A percentile compares a stretch with the other conserved stretches of the same genome.
Conservation (phyloP, 176 grass and related monocot genomes). For the Puya raimondii region DNA sequence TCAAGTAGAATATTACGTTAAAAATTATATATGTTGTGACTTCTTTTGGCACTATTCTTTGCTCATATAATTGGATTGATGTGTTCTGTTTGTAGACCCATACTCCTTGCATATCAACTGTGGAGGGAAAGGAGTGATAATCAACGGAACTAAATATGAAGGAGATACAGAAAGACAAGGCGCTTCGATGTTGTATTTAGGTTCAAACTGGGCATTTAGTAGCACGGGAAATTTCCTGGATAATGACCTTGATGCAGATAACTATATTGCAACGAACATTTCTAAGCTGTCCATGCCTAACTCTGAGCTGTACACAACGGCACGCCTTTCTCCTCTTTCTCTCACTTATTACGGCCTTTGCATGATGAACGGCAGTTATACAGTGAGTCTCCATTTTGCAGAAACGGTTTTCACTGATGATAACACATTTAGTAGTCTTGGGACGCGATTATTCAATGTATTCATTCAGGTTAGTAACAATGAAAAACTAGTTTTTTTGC, state of each 20-base stretch:
- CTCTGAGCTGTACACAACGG: slow-evolving; percentile 59
- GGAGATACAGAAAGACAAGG: slow-evolving; percentile 56
- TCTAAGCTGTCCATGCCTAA: slow-evolving; percentile 43
- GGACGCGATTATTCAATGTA: slow-evolving; percentile 86
- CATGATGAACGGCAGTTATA: slow-evolving; percentile 73
- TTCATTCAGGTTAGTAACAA: slow-evolving; percentile 69
- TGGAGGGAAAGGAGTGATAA: slow-evolving; percentile 54
- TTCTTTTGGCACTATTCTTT: not conserved
- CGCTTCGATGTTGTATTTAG: slow-evolving; percentile 36
- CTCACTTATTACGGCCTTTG: slow-evolving; percentile 92
- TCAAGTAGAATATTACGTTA: not conserved
- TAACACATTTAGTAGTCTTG: slow-evolving; percentile 69
- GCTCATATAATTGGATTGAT: not conserved
- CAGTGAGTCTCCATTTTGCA: slow-evolving; percentile 63
- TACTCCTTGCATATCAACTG: slow-evolving; percentile 74
- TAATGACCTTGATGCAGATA: slow-evolving; percentile 55
- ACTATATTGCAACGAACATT: slow-evolving; percentile 48
- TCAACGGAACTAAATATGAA: slow-evolving; percentile 59
- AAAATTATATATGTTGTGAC: not conserved
- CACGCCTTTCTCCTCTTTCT: slow-evolving; percentile 77
- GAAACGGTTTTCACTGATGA: slow-evolving; percentile 78
- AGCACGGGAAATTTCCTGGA: slow-evolving; percentile 92
- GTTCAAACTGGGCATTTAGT: slow-evolving; percentile 84
- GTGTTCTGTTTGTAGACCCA: slow-evolving; percentile 32
- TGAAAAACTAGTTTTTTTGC: not conserved